These are phyloP conservation scores for Rubia occidens DNA, from an alignment of 305 asterid species.

Conservation along the genomic window DNA sequence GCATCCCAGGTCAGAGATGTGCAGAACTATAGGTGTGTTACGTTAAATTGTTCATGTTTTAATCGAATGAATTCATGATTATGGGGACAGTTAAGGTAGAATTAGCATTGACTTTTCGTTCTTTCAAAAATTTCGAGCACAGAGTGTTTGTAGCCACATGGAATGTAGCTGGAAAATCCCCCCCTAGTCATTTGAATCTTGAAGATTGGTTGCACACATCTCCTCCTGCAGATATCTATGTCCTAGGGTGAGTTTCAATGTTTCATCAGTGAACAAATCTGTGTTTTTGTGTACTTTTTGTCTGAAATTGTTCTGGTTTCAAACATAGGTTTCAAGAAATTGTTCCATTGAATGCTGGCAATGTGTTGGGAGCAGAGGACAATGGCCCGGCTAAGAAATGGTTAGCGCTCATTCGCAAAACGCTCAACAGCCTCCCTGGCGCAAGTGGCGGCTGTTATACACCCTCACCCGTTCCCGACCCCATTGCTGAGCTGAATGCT, in stretches of 20 bases:
- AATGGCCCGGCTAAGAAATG: constrained; percentile 91
- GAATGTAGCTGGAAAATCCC: constrained; percentile 45
- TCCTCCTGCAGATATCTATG: constrained; percentile 44
- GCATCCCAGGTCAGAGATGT: constrained; percentile 25
- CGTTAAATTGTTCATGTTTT: neutral
- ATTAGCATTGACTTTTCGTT: neutral
- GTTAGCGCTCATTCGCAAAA: constrained; percentile 65
- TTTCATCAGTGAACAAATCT: neutral
- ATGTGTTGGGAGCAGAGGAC: constrained; percentile 89
- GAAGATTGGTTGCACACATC: constrained; percentile 39
- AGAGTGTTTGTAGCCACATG: constrained; percentile 40
- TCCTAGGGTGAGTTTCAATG: constrained; percentile 33
- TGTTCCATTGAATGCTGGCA: constrained; percentile 94
- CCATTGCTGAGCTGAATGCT: constrained; percentile 70
- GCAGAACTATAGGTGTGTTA: constrained; percentile 32
- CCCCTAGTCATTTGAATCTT: constrained; percentile 28
- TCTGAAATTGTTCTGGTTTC: constrained; percentile 14
- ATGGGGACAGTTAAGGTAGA: neutral
- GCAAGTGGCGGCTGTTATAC: constrained; percentile 44
- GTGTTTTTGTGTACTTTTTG: neutral
- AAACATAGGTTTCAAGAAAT: constrained; percentile 88
- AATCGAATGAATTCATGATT: neutral
- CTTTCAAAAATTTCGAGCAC: constrained; percentile 8
- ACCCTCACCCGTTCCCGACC: constrained; percentile 77
- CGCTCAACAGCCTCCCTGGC: constrained; percentile 73